Conservation (phyloP, 2,329 filamentous ascomycete genomes). For the Ceratocystis smalleyi region DNA sequence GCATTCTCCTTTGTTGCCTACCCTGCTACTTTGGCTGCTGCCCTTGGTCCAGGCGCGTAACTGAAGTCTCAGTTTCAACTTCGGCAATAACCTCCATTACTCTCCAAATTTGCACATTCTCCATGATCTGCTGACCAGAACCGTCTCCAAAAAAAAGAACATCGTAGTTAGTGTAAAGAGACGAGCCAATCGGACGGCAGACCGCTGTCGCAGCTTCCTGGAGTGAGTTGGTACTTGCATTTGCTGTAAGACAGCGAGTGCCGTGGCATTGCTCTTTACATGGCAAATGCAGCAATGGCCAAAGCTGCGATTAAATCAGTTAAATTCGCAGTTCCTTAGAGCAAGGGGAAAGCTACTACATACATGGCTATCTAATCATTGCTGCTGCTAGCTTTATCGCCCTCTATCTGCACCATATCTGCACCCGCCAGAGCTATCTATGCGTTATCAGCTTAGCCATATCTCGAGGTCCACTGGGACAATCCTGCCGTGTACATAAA, state of each 20-base stretch:
- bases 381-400: neutral
- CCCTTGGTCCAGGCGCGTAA: neutral
- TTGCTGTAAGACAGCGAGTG: neutral
- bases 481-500: neutral
- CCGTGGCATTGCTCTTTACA: neutral
- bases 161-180: neutral
- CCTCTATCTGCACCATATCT: neutral
- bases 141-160: neutral
- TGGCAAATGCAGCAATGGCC: neutral
- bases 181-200: neutral
- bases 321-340: neutral
- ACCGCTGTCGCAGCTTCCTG: neutral
- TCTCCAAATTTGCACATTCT: neutral
- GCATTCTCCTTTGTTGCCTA: too few relatives aligned
- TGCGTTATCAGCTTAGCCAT: neutral
- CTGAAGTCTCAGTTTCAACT: neutral
- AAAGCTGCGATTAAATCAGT: neutral
- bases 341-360: neutral
- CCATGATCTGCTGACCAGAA: neutral
- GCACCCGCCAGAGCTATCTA: neutral
- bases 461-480: neutral
- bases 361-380: neutral
- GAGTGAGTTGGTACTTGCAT: neutral
- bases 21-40: too few relatives aligned
- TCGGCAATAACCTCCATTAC: neutral